Base-by-base conservation (phyloP, 2,329 filamentous ascomycete genomes). In the Hymenoscyphus albidus region DNA sequence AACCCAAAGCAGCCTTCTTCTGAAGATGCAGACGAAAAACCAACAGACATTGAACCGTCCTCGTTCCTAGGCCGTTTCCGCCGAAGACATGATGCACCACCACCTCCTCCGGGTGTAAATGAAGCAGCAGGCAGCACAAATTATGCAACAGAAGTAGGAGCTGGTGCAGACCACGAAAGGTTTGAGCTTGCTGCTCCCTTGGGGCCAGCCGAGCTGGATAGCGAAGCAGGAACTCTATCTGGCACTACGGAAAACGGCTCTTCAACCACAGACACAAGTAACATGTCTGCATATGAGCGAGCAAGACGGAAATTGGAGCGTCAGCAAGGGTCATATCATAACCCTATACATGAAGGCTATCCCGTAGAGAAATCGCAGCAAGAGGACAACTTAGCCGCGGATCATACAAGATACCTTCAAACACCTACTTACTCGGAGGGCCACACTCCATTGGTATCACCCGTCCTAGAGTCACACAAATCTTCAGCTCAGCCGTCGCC, bases 241-340 rank as follows among this genome's bases (percentile, higher is more conserved):
- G 71, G 69, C 32, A 70, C 68, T 5, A 71, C 69, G 12, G 70
- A 71, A 54, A 58, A 64, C 48, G 68, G 65, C 2, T 62, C 48
- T 22, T 66, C 67, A 16, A 69, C 70, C 4, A 66, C 65, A 58
- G 77, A 78, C 39, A 75, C 77, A 0, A 74, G 78, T 2, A 75
- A 75, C 22, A 64, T 81, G 42, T 81, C 77, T 54, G 76, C 80
- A 1, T 87, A 86, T 65, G 83, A 87, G 64, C 69, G 79, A 13
- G 81, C 81, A 0, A 77, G 80, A 65, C 77, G 78, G 64, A 85
- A 83, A 71, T 70, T 85, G 38, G 81, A 83, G 16, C 77, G 78
- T 58, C 81, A 84, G 65, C 77, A 83, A 35, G 79, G 1, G 78
- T 78, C 9, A 84, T 84, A 69, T 76, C 76, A 12, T 65, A 66